Percentiles rank a stretch among this genome's conserved stretches.
Evolutionary conservation across 2,329 filamentous ascomycete species (phyloP).

Genomic region (Aschersonia sp.): DNA sequence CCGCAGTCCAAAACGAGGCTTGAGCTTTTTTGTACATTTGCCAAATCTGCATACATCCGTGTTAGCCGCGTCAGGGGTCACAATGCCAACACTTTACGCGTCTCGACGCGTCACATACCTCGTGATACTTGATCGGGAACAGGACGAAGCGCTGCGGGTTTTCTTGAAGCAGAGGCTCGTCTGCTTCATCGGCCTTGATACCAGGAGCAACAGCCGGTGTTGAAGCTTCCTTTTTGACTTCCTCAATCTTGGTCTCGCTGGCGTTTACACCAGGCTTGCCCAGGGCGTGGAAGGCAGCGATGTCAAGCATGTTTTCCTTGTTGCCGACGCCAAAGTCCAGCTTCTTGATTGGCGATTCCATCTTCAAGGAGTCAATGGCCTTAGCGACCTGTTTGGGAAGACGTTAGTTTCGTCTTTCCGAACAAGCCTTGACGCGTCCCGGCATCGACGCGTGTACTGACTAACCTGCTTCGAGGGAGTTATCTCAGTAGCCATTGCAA

Average conservation of each 20-base stretch:
- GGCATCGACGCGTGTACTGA: conserved; percentile 8
- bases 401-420: conserved; percentile 16
- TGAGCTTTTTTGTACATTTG: conserved; percentile 99
- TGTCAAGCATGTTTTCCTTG: conserved; percentile 65
- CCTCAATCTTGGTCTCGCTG: conserved; percentile 40
- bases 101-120: conserved; percentile 58
- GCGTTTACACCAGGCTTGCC: conserved; percentile 45
- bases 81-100: conserved; percentile 50
- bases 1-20: conserved; percentile 98
- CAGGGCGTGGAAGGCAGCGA: conserved; percentile 33
- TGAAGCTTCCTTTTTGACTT: conserved; percentile 18
- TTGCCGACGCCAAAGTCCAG: conserved; percentile 58
- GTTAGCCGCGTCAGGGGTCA: neutral
- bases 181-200: conserved; percentile 55
- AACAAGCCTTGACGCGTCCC: neutral
- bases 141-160: conserved; percentile 94
- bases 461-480: conserved; percentile 45
- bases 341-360: conserved; percentile 89
- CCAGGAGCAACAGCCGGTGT: conserved; percentile 29
- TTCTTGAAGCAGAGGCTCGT: conserved; percentile 88
- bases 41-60: conserved; percentile 60
- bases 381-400: conserved; percentile 56
- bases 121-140: conserved; percentile 98
- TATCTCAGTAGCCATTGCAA: conserved; percentile 62
- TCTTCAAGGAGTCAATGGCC: conserved; percentile 77